Base-by-base conservation (phyloP, 768 basidiomycete genomes). In the Amanita thiersii region DNA sequence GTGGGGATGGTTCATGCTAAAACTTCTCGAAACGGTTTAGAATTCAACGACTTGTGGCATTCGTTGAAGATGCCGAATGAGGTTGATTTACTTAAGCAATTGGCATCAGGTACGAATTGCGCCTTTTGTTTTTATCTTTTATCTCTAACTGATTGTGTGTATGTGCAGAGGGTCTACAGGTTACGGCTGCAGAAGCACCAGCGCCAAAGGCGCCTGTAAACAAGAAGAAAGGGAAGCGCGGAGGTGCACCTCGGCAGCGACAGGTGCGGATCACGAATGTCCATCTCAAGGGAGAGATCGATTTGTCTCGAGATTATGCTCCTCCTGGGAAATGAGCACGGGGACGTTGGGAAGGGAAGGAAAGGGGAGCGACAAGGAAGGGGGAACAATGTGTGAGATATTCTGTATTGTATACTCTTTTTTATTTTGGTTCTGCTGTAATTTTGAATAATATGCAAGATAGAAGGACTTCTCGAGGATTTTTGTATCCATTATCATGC, bases 21-120 rank as follows among this genome's bases (percentile, higher is more conserved):
- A 17, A 24, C 32, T n/a, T n/a, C 41, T 41, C 11, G 37, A 46
- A 31, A 34, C 41, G 37, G 44, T 40, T 39, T 58, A 94, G 91
- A 94, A 59, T 94, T 94, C 55, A 65, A 72, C 39, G 85, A 91
- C 51, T 63, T 93, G 12, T 94, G 92, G 91, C 86, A 88, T 58
- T 70, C 73, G 3, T 68, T 92, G 12, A 81, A 79, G 52, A 84
- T 91, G 1, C 91, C 91, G 1, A 85, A 86, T 40, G 87, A 90
- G 31, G 85, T 85, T 18, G 88, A 92, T 53, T 61, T 94, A 2
- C 68, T 84, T 43, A 80, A 74, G 52, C 78, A 87, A 45, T 75
- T 94, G 34, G 77, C 79, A 5, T 79, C 78, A 45, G 84, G 86
- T 85, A 56, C 45, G 62, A 52, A 29, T 32, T 15, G 12, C 37